Base-by-base conservation (phyloP, 495 filamentous ascomycete species). In the Podospora anserina region DNA sequence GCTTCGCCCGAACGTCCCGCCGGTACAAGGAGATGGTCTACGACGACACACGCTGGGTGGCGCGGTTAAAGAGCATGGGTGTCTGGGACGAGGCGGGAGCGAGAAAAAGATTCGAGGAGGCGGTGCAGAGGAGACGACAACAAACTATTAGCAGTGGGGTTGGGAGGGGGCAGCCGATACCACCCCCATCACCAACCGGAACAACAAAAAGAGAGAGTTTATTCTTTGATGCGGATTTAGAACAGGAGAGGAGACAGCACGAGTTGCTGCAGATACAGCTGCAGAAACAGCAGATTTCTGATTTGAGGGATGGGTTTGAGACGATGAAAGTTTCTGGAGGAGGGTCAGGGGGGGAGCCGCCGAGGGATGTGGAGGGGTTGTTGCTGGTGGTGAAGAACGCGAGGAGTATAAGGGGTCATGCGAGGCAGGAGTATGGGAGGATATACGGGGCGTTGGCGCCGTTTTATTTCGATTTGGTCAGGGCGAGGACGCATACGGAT, bases 21-120 rank as follows among this genome's bases (percentile, higher is more conserved):
- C 91, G 93, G 59, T 88, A 97, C 85, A 90, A 90, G 71, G 95
- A 99, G 78, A 99, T 99, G 93, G 96, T 96, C 13, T 98, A 98
- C 81, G 96, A 99, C 83, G 95, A 99, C 77, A 91, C 92, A 20
- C 86, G 94, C 81, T 99, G 95, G 95, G 90, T 97, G 60, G 88
- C 90, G 65, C 86, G 88, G 68, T 79, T 99, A 39, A 88, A 90
- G 73, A 84, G 83, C 32, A 97, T 99, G 87, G 92, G 90, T 5
- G 90, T 91, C 71, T 99, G 96, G 96, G 90, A 94, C 74, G 96
- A 99, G 75, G 76, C 79, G 5, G 95, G 97, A 75, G 95, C 95
- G 0, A 85, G 94, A 63, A 86, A 85, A 73, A 81, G 90, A 69
- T 89, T 90, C 30, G 95, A 97, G 69, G 88, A 91, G 26, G 84